Evolutionary conservation across 2,329 filamentous ascomycete genomes (phyloP).

Genomic region (Onygenales sp.): DNA sequence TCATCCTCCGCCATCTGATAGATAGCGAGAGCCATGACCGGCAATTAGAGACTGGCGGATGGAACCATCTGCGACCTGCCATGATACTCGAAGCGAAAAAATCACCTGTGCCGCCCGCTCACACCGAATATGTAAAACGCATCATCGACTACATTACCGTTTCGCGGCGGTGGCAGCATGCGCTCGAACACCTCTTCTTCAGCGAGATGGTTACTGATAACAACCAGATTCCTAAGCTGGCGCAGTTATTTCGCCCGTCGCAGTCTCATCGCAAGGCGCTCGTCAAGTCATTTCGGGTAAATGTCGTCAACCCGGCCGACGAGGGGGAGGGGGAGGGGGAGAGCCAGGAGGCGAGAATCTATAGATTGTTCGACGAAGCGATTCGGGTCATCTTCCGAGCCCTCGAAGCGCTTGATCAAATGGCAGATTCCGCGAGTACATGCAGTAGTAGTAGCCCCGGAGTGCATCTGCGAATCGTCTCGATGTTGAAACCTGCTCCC

Average conservation of each 20-base stretch:
- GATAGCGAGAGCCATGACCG: too few relatives aligned
- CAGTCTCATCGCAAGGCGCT: not conserved
- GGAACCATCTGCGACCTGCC: too few relatives aligned
- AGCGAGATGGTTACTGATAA: not conserved
- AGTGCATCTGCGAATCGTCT: not conserved
- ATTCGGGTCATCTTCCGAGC: not conserved
- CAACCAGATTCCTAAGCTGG: not conserved
- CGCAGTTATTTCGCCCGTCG: not conserved
- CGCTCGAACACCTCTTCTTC: not conserved
- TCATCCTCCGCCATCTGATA: too few relatives aligned
- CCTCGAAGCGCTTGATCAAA: not conserved
- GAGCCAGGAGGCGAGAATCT: not conserved
- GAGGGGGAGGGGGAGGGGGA: not conserved
- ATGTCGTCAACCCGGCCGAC: not conserved
- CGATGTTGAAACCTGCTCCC: not conserved
- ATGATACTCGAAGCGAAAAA: too few relatives aligned
- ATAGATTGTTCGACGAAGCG: not conserved
- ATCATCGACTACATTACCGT: not conserved
- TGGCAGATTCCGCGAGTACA: not conserved
- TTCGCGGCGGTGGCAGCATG: slow-evolving; percentile 3
- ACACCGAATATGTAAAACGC: too few relatives aligned
- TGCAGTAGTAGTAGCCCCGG: not conserved
- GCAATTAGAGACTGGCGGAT: too few relatives aligned
- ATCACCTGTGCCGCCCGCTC: too few relatives aligned
- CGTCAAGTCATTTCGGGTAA: not conserved